A percentile compares a stretch with the other conserved stretches of the same genome.
Evolutionary conservation across 306 rosid species (phyloP).

Genomic region (Alnus glutinosa): DNA sequence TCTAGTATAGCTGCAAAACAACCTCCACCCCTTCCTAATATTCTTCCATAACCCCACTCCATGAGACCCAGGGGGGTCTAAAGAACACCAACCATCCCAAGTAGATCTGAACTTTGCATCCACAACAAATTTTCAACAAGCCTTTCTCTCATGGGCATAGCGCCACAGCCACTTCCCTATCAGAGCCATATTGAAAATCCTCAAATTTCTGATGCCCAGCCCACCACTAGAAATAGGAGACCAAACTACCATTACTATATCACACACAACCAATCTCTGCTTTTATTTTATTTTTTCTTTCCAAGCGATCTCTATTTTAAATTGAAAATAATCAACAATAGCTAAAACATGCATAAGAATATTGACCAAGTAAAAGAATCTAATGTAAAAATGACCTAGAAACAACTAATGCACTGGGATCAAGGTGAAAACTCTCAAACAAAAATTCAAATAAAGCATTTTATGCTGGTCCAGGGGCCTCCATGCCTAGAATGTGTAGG

Average conservation of each 20-base stretch:
- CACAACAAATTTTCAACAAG: no score
- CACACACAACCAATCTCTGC: slow-evolving; percentile 14
- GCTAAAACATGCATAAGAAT: slow-evolving; percentile 7
- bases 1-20: no score
- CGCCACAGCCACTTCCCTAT: no score
- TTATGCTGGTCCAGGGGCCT: not conserved
- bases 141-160: no score
- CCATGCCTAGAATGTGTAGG: not conserved
- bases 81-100: no score
- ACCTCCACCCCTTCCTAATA: no score
- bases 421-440: not conserved
- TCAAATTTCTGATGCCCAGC: no score
- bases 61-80: no score
- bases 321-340: slow-evolving; percentile 19
- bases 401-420: slow-evolving; percentile 2
- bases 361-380: slow-evolving; percentile 1
- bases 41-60: no score
- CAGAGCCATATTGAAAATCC: no score
- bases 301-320: not conserved
- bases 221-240: no score
- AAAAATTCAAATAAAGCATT: not conserved
- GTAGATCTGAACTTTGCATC: no score
- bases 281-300: not conserved
- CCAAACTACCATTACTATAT: slow-evolving; percentile 25
- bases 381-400: not conserved